These are phyloP conservation scores for Globisporangium echinulatum DNA, from an alignment of 352 stramenopile species.

Conservation along the genomic window DNA sequence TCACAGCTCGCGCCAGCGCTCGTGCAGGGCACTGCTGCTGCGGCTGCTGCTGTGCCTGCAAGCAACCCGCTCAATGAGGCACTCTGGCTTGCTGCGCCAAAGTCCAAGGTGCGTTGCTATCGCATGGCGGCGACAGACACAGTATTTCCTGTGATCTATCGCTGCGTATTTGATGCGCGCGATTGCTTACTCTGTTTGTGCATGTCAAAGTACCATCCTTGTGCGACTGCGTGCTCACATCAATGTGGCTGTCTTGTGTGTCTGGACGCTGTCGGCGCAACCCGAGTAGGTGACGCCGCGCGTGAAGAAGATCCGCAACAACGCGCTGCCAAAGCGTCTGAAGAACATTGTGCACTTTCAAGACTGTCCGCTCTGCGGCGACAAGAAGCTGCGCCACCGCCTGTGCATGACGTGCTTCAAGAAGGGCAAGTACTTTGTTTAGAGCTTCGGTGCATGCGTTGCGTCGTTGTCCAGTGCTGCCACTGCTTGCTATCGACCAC, in stretches of 20 bases:
- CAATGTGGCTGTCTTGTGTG: neutral
- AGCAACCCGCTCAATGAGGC: constrained; percentile 59
- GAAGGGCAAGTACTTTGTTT: constrained; percentile 89
- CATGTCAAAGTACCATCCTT: too few relatives aligned
- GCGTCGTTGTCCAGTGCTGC: neutral
- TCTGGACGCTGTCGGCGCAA: constrained; percentile 1
- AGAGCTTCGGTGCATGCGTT: constrained; percentile 9
- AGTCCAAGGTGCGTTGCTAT: constrained; percentile 68
- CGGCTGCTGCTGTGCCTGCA: constrained; percentile 20
- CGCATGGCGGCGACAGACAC: too few relatives aligned
- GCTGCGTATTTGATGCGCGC: neutral
- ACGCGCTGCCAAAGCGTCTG: constrained; percentile 78
- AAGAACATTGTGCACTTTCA: constrained; percentile 91
- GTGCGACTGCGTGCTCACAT: neutral
- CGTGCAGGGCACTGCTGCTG: constrained; percentile 19
- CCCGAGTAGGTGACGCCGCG: constrained; percentile 65
- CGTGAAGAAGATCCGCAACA: constrained; percentile 86
- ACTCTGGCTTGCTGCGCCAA: constrained; percentile 78
- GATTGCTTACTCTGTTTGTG: neutral
- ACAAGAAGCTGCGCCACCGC: constrained; percentile 86
- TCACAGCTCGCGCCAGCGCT: constrained; percentile 26
- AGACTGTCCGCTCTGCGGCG: constrained; percentile 69
- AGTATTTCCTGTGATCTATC: neutral
- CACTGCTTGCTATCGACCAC: neutral
- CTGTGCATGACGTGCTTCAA: constrained; percentile 90